A percentile compares a stretch with the other conserved stretches of the same genome.
Evolutionary conservation across 2,329 filamentous ascomycete species (phyloP).

Genomic region (Colletotrichum aenigma): DNA sequence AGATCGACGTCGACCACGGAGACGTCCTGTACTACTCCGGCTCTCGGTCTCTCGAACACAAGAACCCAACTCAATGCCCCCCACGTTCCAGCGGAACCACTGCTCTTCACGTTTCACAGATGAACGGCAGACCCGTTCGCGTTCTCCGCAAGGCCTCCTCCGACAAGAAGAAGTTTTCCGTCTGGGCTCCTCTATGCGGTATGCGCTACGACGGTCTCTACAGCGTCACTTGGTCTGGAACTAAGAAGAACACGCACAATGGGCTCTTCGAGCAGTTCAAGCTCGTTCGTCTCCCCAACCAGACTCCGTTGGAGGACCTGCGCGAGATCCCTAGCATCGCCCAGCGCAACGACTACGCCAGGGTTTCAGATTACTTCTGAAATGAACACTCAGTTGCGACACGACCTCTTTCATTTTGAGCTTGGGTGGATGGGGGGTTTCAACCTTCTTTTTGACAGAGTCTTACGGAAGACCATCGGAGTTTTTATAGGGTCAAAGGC

Average conservation of each 20-base stretch:
- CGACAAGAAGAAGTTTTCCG: background rate
- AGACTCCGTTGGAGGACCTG: background rate
- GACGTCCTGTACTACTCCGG: constrained; percentile 29
- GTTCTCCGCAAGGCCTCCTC: constrained; percentile 30
- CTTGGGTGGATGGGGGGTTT: background rate
- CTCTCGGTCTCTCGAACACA: constrained; percentile 10
- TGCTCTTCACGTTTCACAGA: constrained; percentile 23
- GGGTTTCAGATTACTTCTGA: background rate
- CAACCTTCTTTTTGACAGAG: background rate
- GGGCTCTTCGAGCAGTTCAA: constrained; percentile 21
- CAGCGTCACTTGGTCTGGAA: constrained; percentile 15
- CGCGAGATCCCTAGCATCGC: background rate
- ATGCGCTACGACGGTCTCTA: constrained; percentile 42
- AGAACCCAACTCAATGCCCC: background rate
- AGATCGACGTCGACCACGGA: constrained; percentile 28
- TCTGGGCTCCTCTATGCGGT: constrained; percentile 26
- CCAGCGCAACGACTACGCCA: background rate
- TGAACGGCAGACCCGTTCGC: constrained; percentile 24
- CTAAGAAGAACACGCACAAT: constrained; percentile 17
- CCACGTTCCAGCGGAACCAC: constrained; percentile 16
- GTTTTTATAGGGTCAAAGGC: background rate
- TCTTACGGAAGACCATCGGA: background rate
- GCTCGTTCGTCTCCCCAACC: constrained; percentile 14
- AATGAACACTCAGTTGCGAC: background rate
- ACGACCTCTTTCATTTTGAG: background rate